Base-by-base conservation (phyloP, 2,329 filamentous ascomycete species). In the Pseudogymnoascus sp. region DNA sequence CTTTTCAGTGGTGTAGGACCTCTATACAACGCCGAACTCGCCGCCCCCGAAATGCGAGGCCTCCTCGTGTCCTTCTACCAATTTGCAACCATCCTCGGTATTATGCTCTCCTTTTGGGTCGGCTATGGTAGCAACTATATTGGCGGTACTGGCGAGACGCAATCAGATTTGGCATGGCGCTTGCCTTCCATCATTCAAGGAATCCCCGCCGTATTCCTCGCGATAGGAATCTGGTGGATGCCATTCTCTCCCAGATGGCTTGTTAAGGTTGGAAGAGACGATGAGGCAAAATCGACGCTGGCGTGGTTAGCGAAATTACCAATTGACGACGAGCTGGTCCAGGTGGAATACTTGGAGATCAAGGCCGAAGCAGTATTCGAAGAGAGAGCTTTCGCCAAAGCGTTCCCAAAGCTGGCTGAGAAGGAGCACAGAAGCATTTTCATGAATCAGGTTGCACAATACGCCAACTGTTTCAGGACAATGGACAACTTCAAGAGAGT, bases 21-120 rank as follows among this genome's bases (percentile, higher is more conserved):
- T 1, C 66, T 81, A 0, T 81, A 81, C 67, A 80, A 79, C 58
- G 77, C 79, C 33, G 81, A 83, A 67, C 72, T 79, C 5, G 77
- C 81, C 1, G 78, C 84, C 9, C 85, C 85, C 1, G 84, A 88
- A 68, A 78, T 87, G 21, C 77, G 86, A 62, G 86, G 86, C 35
- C 79, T 84, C 8, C 76, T 88, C 3, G 83, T 88, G 12, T 82
- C 80, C 2, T 76, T 87, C n/a, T 84, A 88, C 62, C 84, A 86
- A 64, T 77, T 88, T 15, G 80, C 82, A 2, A 85, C 83, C 62
- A 82, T 79, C 1, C 74, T 82, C 35, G 81, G 80, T 12, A 80
- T 83, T 60, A 76, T 78, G 71, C 72, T 80, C 13, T 74, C 75
- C 0, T 79, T 78, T 69, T 80, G 78, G 77, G 70, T 78, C 35